A percentile compares a stretch with the other conserved stretches of the same genome.
Evolutionary conservation across 331 rosid species (phyloP).

Genomic region (Malus hybrid): DNA sequence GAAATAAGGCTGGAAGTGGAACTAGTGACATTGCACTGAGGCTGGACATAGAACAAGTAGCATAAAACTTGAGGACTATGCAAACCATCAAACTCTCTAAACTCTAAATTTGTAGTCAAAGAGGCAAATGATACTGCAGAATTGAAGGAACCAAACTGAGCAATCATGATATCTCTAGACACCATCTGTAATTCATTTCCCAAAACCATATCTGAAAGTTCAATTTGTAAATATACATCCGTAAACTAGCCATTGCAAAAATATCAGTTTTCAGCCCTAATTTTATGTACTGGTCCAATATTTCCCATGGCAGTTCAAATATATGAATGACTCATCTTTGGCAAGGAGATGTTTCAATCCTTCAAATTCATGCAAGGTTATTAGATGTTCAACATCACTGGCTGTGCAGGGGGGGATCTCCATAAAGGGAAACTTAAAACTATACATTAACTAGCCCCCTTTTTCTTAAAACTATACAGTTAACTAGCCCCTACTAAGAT

Average conservation of each 20-base stretch:
- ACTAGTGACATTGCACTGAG: constrained; percentile 6
- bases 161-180: not conserved
- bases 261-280: not conserved
- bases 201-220: not conserved
- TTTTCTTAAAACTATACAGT: not conserved
- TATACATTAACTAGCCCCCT: not conserved
- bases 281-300: not conserved
- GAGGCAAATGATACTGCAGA: not conserved
- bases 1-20: constrained; percentile 9
- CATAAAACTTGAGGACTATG: not conserved
- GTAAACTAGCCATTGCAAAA: not conserved
- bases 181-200: not conserved
- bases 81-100: not conserved
- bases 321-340: not conserved
- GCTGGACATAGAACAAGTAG: constrained; percentile 8
- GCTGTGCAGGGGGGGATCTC: not conserved
- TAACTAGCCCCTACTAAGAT: not conserved
- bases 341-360: too few relatives aligned
- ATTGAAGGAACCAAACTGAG: not conserved
- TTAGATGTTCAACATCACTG: not conserved
- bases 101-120: not conserved
- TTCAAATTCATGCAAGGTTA: not conserved
- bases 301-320: not conserved
- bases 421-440: not conserved
- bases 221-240: not conserved